A percentile compares a stretch with the other conserved stretches of the same genome.
Conservation (phyloP, 2,329 filamentous ascomycete species). For the Orbilia blumenaviensis region DNA sequence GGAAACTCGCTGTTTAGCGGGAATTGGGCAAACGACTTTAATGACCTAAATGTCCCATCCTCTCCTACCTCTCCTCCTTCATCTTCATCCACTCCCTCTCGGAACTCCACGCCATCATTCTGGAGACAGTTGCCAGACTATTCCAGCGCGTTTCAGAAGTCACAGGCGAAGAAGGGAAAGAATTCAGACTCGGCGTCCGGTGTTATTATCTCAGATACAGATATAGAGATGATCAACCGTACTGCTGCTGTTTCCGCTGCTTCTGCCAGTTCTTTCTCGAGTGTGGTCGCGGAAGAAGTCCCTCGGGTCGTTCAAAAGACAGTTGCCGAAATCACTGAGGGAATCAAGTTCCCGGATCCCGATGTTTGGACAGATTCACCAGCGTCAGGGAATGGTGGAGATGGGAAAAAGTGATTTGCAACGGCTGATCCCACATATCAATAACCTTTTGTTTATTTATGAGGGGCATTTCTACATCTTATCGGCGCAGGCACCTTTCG, state of each 20-base stretch:
- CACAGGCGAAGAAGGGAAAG: not conserved
- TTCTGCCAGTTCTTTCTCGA: not conserved
- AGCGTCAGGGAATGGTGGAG: not conserved
- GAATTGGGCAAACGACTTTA: not conserved
- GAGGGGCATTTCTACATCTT: too few relatives aligned
- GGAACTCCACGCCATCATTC: conserved; percentile 5
- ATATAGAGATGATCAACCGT: not conserved
- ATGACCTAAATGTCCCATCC: not conserved
- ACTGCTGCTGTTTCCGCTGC: not conserved
- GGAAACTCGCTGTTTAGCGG: conserved; percentile 6
- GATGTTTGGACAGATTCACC: not conserved
- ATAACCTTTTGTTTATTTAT: too few relatives aligned
- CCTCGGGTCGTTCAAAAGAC: conserved; percentile 3
- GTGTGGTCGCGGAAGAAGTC: not conserved
- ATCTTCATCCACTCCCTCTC: not conserved
- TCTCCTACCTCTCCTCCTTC: too few relatives aligned
- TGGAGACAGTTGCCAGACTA: conserved; percentile 22
- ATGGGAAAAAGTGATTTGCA: not conserved
- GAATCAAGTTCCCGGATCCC: conserved; percentile 8
- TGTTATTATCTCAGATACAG: not conserved
- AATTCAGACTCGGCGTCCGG: not conserved
- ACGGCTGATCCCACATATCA: not conserved
- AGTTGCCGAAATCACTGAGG: not conserved
- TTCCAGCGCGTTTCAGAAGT: not conserved
- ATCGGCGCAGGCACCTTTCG: not conserved